Conservation (phyloP, 2,329 filamentous ascomycete species). For the Pseudophaeomoniella oleicola region DNA sequence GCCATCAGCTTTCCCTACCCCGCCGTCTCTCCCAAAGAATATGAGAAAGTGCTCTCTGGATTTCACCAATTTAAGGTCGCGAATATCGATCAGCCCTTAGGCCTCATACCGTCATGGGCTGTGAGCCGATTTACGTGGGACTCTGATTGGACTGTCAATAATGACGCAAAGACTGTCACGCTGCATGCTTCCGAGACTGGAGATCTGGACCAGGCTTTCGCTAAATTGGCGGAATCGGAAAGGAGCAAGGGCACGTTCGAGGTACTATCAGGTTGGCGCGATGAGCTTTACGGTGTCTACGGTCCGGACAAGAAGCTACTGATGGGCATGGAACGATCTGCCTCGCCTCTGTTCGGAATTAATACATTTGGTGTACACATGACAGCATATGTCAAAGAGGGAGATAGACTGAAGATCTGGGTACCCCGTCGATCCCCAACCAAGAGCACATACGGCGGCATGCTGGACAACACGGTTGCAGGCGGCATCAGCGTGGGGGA, state of each 20-base stretch:
- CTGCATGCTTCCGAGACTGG: conserved; percentile 42
- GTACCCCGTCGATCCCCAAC: conserved; percentile 58
- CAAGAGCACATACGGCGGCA: conserved; percentile 81
- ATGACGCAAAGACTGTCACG: conserved; percentile 45
- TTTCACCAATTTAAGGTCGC: conserved; percentile 55
- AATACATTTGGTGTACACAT: conserved; percentile 71
- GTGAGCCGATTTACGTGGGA: conserved; percentile 30
- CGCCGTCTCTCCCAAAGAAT: conserved; percentile 41
- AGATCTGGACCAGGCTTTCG: conserved; percentile 47
- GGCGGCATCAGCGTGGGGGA: conserved; percentile 73
- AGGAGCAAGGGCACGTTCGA: conserved; percentile 56
- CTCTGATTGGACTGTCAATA: conserved; percentile 47
- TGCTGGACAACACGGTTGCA: conserved; percentile 90
- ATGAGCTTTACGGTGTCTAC: conserved; percentile 71
- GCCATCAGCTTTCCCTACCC: conserved; percentile 67
- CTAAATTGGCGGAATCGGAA: conserved; percentile 50
- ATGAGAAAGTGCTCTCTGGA: conserved; percentile 36
- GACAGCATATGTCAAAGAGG: conserved; percentile 51
- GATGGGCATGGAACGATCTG: conserved; percentile 64
- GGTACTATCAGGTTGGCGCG: conserved; percentile 63
- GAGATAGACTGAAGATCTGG: conserved; percentile 58
- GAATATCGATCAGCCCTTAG: conserved; percentile 47
- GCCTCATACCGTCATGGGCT: conserved; percentile 34
- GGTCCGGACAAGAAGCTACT: conserved; percentile 45
- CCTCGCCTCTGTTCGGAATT: conserved; percentile 58